Conservation (phyloP, 257 asterid species). For the Knoxia roxburghii region DNA sequence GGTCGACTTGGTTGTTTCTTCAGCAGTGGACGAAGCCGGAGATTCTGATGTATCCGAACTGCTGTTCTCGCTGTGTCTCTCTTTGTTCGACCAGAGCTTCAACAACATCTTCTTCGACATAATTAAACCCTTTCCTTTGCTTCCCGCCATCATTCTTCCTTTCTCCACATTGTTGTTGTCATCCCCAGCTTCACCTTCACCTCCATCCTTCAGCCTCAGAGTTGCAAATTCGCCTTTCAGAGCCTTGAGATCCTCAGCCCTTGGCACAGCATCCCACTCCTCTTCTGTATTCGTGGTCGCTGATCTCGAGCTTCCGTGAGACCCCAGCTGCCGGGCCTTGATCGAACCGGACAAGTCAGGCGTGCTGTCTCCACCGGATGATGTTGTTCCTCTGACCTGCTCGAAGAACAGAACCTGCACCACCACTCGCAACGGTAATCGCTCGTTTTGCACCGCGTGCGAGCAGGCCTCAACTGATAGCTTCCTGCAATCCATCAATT, state of each 20-base stretch:
- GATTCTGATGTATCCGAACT: conserved; percentile 86
- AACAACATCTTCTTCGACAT: conserved; percentile 48
- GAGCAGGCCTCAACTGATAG: conserved; percentile 69
- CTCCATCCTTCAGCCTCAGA: conserved; percentile 42
- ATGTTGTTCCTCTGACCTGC: conserved; percentile 47
- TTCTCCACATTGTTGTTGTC: conserved; percentile 18
- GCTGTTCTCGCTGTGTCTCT: conserved; percentile 59
- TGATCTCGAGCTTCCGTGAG: conserved; percentile 70
- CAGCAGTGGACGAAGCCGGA: conserved; percentile 67
- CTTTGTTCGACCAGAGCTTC: conserved; percentile 76
- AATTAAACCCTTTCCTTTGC: conserved; percentile 37
- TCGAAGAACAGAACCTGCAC: conserved; percentile 84
- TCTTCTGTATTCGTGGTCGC: conserved; percentile 75
- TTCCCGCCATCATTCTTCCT: conserved; percentile 22
- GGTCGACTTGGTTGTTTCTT: conserved; percentile 55
- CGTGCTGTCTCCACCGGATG: conserved; percentile 42
- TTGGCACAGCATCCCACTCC: conserved; percentile 69
- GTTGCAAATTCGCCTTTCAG: conserved; percentile 56
- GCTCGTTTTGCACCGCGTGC: conserved; percentile 79
- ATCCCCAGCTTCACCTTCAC: neutral
- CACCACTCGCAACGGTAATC: conserved; percentile 68
- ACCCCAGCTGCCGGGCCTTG: conserved; percentile 42
- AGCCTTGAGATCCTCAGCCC: conserved; percentile 63
- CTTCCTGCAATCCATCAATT: conserved; percentile 69
- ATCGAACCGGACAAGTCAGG: conserved; percentile 42